Percentiles rank a stretch among this genome's conserved stretches.
phyloP scores from a whole-genome alignment of 2,329 filamentous ascomycete genomes.

The Penicillium frequentans region DNA sequence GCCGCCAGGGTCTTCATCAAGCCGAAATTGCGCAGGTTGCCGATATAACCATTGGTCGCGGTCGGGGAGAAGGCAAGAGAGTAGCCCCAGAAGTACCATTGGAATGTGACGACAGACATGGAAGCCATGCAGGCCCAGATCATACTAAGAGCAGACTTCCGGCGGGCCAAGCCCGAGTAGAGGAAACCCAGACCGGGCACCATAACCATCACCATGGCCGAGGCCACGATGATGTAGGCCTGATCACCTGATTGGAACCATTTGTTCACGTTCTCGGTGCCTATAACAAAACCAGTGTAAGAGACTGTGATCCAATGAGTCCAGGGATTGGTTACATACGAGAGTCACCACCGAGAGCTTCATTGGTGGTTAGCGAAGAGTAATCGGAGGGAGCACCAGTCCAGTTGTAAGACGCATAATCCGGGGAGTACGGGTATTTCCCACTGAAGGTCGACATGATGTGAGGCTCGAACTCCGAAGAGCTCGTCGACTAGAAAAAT shows the following conservation, averaged over 20 bases:
- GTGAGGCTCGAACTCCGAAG: conserved; percentile 8
- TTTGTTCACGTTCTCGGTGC: conserved; percentile 86
- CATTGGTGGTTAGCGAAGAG: conserved; percentile 47
- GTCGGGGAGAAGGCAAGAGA: conserved; percentile 85
- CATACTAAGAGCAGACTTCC: conserved; percentile 95
- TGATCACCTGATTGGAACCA: conserved; percentile 91
- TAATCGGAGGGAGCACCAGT: conserved; percentile 47
- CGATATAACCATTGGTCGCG: conserved; percentile 86
- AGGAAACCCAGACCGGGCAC: conserved; percentile 94
- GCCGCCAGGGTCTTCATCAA: conserved; percentile 78
- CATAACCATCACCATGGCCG: conserved; percentile 96
- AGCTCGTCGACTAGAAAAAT: conserved; percentile 2
- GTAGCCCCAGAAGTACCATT: conserved; percentile 99
- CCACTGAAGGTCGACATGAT: conserved; percentile 32
- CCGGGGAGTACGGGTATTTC: conserved; percentile 35
- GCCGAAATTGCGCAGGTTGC: conserved; percentile 84
- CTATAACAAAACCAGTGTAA: conserved; percentile 48
- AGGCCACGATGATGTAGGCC: conserved; percentile 85
- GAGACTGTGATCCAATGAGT: conserved; percentile 1
- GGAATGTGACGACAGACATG: conserved; percentile 86
- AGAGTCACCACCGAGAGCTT: conserved; percentile 71
- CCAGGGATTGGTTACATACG: conserved; percentile 55
- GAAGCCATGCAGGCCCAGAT: conserved; percentile 98
- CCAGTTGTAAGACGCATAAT: conserved; percentile 53
- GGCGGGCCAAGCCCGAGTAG: conserved; percentile 93